Evolutionary conservation across 2,329 filamentous ascomycete genomes (phyloP), one percentile per base, ranked within the genome.

Genomic region (Leptographium galeiforme): DNA sequence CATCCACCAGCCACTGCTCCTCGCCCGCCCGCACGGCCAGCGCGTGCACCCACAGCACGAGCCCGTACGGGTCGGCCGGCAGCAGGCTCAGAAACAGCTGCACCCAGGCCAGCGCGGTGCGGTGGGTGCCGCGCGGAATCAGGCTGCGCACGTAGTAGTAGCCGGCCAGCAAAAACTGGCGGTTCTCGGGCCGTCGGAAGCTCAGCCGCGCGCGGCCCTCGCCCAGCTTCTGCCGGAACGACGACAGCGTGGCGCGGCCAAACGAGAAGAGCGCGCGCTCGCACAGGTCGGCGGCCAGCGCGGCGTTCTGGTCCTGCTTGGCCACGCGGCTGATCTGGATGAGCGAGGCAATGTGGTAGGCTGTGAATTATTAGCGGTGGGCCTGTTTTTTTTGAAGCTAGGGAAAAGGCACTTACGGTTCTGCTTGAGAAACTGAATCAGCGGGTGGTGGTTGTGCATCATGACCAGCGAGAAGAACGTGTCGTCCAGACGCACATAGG

Each of bases 181-280:
- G 79, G 66, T 97, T 97, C 66, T 95, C 90, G 0, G 85, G 84
- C 40, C 88, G 76, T 19, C 76, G 70, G 64, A 96, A 97, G 63
- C 91, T 81, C 11, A 98, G 71, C 16, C 88, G 78, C 7, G 89
- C 90, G 59, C 82, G 82, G 38, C 93, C 93, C 63, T 84, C 78
- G 53, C 85, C 78, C 7, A 98, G 68, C 57, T 84, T 83, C 53
- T 80, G 79, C 8, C 84, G 76, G 65, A 97, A 98, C 0, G 85
- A 81, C 10, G 88, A 91, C 56, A 93, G 83, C 0, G 89, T 82
- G 4, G 89, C 87, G 40, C 91, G 81, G n/a, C 91, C 93, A 64
- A 97, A 91, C 0, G 87, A 87, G 70, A 96, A 97, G 7, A 98
- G 76, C 0, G 91, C 90, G 47, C 93, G 80, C 69, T 97, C 91